phyloP scores from a whole-genome alignment of 148 eudicot genomes.

The Chenopodium berlandieri region DNA sequence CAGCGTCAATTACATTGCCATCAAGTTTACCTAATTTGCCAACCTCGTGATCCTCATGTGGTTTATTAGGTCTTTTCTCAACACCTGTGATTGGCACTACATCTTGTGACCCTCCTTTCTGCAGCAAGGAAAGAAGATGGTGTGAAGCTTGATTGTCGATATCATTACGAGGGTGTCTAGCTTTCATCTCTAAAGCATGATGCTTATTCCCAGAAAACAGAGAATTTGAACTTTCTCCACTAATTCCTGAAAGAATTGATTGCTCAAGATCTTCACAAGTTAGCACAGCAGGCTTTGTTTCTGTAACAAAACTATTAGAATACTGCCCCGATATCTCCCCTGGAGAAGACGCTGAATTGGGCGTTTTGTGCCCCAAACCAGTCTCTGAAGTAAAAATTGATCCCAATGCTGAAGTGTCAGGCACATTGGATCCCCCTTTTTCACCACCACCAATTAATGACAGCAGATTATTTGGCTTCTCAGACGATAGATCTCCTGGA shows the following conservation, averaged over 20 bases:
- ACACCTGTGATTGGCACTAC: constrained; percentile 20
- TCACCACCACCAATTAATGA: constrained; percentile 73
- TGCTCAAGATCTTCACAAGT: constrained; percentile 99
- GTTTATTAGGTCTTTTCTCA: constrained; percentile 34
- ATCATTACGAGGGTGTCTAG: constrained; percentile 32
- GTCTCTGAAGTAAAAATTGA: constrained; percentile 28
- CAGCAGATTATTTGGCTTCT: constrained; percentile 58
- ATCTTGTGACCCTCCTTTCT: constrained; percentile 46
- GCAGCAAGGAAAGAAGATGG: constrained; percentile 80
- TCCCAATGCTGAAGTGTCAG: constrained; percentile 27
- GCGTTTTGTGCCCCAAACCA: constrained; percentile 19
- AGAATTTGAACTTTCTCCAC: constrained; percentile 37
- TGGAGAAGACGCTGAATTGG: constrained; percentile 35
- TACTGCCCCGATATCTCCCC: constrained; percentile 35
- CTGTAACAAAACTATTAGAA: constrained; percentile 34
- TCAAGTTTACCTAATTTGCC: constrained; percentile 20
- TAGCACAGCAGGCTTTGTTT: constrained; percentile 55
- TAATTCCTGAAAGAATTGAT: constrained; percentile 64
- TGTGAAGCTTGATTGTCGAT: constrained; percentile 63
- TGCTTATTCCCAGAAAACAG: constrained; percentile 31
- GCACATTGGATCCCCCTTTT: constrained; percentile 42
- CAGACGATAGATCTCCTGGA: constrained; percentile 35
- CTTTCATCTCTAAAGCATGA: constrained; percentile 30
- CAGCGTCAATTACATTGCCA: constrained; percentile 34
- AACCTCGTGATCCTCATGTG: constrained; percentile 20